A percentile compares a stretch with the other conserved stretches of the same genome.
Evolutionary conservation across 1,284 basidiomycete genomes (phyloP).

Genomic region (Trametes polyzona): DNA sequence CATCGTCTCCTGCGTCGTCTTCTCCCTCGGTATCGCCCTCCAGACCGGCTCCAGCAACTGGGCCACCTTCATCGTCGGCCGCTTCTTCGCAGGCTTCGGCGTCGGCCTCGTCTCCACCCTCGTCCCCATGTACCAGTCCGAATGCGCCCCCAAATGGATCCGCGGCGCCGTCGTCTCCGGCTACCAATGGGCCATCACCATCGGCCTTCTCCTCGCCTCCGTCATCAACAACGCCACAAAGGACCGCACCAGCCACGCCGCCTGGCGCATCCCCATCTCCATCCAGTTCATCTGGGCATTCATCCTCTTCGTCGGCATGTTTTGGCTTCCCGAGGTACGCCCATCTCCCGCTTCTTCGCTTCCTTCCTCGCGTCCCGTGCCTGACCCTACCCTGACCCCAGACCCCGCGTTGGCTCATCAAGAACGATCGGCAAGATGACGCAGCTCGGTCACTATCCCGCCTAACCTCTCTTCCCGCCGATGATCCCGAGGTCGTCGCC

Average conservation of each 20-base stretch:
- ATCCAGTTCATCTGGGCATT: conserved; percentile 76
- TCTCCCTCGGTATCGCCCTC: conserved; percentile 68
- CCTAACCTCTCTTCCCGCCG: conserved; percentile 55
- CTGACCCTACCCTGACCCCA: conserved; percentile 32
- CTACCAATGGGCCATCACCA: conserved; percentile 86
- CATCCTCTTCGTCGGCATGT: conserved; percentile 66
- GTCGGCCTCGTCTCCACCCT: conserved; percentile 74
- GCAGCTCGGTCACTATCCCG: conserved; percentile 68
- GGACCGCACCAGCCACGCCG: conserved; percentile 55
- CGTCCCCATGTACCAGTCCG: conserved; percentile 84
- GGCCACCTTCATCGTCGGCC: conserved; percentile 70
- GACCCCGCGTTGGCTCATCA: conserved; percentile 87
- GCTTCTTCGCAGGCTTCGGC: conserved; percentile 83
- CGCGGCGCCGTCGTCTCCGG: conserved; percentile 82
- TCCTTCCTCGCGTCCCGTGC: no score
- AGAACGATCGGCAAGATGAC: conserved; percentile 62
- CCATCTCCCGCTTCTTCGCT: conserved; percentile 21
- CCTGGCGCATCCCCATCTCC: conserved; percentile 82
- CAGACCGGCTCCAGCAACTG: conserved; percentile 62
- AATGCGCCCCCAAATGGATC: conserved; percentile 46
- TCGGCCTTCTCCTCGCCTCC: conserved; percentile 80
- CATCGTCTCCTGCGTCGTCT: conserved; percentile 60
- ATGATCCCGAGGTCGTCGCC: conserved; percentile 57
- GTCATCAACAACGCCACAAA: conserved; percentile 81
- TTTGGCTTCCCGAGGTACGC: conserved; percentile 66